Conservation (phyloP, 1,284 basidiomycete species). For the Puccinia coronata region DNA sequence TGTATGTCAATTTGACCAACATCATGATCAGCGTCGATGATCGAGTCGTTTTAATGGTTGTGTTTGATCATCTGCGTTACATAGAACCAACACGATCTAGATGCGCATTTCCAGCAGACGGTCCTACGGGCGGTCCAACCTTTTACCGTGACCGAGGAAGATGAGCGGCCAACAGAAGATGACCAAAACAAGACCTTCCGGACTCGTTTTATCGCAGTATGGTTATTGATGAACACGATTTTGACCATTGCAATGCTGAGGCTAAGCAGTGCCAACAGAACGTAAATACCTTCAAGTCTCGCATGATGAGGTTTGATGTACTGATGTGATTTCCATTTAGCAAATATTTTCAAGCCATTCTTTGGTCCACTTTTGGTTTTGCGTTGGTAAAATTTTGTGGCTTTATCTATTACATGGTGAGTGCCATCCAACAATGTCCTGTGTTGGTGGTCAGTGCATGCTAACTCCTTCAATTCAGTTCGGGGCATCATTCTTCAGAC, state of each 20-base stretch:
- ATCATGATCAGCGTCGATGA: not conserved
- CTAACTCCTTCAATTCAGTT: conserved; percentile 32
- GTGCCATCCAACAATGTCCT: not conserved
- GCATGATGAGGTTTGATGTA: not conserved
- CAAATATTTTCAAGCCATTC: conserved; percentile 46
- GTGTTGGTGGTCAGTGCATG: not conserved
- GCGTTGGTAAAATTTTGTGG: conserved; percentile 46
- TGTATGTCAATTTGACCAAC: conserved; percentile 6
- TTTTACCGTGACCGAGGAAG: conserved; percentile 68
- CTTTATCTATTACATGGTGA: conserved; percentile 49
- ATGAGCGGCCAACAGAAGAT: conserved; percentile 62
- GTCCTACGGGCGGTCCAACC: conserved; percentile 91
- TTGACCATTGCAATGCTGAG: conserved; percentile 47
- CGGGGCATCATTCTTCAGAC: conserved; percentile 44
- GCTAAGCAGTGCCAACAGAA: conserved; percentile 41
- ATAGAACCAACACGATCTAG: conserved; percentile 74
- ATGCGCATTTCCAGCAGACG: conserved; percentile 86
- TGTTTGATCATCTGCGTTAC: not conserved
- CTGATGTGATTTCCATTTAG: conserved; percentile 12
- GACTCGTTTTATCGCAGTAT: conserved; percentile 61
- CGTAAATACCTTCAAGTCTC: conserved; percentile 24
- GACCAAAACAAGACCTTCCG: conserved; percentile 93
- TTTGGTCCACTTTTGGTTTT: conserved; percentile 47
- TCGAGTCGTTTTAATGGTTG: not conserved
- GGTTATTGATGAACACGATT: conserved; percentile 78